Base-by-base conservation (phyloP, 345 rosid species). In the Geranium brycei region DNA sequence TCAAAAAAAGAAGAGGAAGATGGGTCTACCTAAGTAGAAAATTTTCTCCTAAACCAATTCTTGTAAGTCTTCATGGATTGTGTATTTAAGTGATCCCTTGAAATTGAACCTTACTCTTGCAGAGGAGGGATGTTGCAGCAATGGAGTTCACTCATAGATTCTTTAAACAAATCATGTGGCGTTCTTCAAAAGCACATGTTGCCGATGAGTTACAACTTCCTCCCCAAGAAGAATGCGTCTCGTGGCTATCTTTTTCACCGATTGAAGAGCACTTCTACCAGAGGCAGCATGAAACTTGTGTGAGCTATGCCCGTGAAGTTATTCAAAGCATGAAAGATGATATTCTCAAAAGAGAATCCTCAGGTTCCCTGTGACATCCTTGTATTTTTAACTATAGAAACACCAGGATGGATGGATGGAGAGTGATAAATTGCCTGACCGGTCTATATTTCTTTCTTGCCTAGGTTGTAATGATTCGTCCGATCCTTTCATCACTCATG, bases 201-300 rank as follows among this genome's bases (percentile, higher is more conserved):
- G 89, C 95, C 30, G 98, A 89, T 80, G 98, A 92, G 79, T 78
- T 92, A 74, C 80, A 89, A 53, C 84, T 92, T 66, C 96, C 97
- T 57, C 89, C 89, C 19, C 98, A 92, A 71, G 95, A 89, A 76
- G 98, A 92, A 72, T 76, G 91, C 7, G 68, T 92, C 68, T 87
- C 93, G 16, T 86, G 89, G 91, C 95, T 92, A 65, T 76, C 82
- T 11, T 87, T 92, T 76, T 92, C 97, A 64, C 88, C 98, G 60
- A 87, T 87, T 67, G 98, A 92, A 75, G 85, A 84, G 69, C 97
- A 92, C 69, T 92, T 92, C 72, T 92, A 92, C 70, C 88, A 86
- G 72, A 89, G 89, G 68, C 98, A 92, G 76, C 98, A 92, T 74
- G 98, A 89, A 78, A 89, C 91, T 66, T 92, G 98, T 79, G 87